Evolutionary conservation across 257 asterid genomes (phyloP).

Genomic region (Solanum pinnatisectum): DNA sequence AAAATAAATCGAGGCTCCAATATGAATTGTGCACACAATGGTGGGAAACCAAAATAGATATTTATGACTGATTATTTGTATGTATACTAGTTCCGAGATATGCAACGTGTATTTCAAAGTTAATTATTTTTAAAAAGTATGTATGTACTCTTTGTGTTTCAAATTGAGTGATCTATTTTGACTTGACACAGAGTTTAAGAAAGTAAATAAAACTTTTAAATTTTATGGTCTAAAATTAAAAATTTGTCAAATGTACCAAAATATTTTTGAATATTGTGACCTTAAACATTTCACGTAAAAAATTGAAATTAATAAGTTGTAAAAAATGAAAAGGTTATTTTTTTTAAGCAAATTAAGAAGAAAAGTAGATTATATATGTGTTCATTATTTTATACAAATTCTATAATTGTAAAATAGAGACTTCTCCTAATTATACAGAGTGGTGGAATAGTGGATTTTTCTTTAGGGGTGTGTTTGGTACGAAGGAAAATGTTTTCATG

Average conservation of each 20-base stretch:
- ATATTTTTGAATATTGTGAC: background rate
- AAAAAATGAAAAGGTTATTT: no score
- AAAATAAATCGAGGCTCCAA: background rate
- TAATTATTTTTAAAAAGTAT: background rate
- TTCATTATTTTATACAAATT: background rate
- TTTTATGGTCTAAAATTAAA: background rate
- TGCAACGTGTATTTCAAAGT: background rate
- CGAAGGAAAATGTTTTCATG: no score
- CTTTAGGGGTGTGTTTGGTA: no score
- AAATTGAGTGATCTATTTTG: no score
- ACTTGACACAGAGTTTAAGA: background rate
- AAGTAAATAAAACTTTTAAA: background rate
- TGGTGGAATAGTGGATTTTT: background rate
- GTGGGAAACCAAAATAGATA: background rate
- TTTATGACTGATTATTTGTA: background rate
- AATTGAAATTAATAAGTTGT: no score
- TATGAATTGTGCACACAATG: background rate
- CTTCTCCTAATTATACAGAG: background rate
- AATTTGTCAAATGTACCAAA: background rate
- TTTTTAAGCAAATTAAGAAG: background rate
- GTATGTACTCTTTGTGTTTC: background rate
- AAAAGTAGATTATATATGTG: background rate
- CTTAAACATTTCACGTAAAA: background rate
- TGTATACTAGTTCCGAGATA: background rate
- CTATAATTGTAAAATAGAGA: background rate